phyloP scores from a whole-genome alignment of 2,329 filamentous ascomycete species.

The Curvularia hawaiiensis region DNA sequence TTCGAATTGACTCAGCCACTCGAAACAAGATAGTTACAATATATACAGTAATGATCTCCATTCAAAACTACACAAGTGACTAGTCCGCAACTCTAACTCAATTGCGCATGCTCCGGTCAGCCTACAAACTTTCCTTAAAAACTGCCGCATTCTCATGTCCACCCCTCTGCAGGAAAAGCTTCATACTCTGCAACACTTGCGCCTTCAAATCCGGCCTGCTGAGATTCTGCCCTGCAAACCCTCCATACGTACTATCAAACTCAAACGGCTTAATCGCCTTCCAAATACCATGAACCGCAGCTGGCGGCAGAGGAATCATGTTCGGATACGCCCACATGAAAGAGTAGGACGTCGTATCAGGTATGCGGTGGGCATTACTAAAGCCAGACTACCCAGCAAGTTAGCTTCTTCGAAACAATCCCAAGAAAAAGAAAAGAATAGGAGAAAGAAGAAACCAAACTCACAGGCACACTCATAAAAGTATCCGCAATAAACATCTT shows the following conservation, averaged over 20 bases:
- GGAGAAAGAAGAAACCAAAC: slow-evolving; percentile 22
- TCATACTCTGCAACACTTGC: slow-evolving; percentile 75
- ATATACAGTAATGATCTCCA: neutral
- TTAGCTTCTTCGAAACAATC: neutral
- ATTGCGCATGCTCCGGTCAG: neutral
- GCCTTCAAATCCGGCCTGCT: slow-evolving; percentile 61
- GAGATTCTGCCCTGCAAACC: slow-evolving; percentile 69
- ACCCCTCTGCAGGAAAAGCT: slow-evolving; percentile 67
- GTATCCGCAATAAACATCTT: slow-evolving; percentile 77
- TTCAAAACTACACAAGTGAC: neutral
- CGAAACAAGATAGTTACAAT: neutral
- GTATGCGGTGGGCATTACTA: slow-evolving; percentile 47
- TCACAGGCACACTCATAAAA: slow-evolving; percentile 69
- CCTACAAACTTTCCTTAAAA: slow-evolving; percentile 28
- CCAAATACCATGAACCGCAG: slow-evolving; percentile 73
- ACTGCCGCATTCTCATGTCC: slow-evolving; percentile 54
- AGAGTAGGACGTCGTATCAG: slow-evolving; percentile 59
- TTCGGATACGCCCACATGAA: slow-evolving; percentile 72
- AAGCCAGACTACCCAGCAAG: slow-evolving; percentile 31
- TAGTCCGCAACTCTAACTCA: neutral
- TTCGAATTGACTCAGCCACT: neutral
- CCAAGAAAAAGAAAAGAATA: neutral
- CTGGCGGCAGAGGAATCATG: slow-evolving; percentile 69
- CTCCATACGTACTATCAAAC: slow-evolving; percentile 71
- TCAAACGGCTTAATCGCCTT: slow-evolving; percentile 63